phyloP scores from a whole-genome alignment of 2,329 filamentous ascomycete genomes.

The Nigrospora osmanthi region DNA sequence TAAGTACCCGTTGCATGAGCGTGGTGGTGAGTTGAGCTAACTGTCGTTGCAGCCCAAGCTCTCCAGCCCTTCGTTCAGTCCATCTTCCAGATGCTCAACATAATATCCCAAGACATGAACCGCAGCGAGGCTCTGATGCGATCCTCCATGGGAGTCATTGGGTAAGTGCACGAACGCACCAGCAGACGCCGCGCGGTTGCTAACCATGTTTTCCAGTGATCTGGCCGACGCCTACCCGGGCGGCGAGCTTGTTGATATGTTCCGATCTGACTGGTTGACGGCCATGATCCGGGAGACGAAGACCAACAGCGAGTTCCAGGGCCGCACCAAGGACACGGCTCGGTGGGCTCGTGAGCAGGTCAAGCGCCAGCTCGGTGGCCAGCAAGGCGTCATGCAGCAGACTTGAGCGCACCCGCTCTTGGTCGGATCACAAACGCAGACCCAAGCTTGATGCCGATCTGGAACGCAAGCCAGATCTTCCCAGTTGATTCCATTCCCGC shows the following conservation, averaged over 20 bases:
- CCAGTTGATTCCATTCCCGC: no score
- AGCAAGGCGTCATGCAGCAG: constrained; percentile 42
- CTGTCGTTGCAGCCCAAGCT: constrained; percentile 45
- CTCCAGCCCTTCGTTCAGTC: constrained; percentile 73
- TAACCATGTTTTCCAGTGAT: constrained; percentile 43
- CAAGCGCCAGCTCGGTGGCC: constrained; percentile 71
- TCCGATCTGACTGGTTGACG: constrained; percentile 87
- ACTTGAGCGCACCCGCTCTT: constrained; percentile 24
- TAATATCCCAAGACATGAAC: constrained; percentile 74
- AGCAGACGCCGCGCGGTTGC: no score
- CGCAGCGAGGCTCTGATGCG: constrained; percentile 87
- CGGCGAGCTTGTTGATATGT: constrained; percentile 75
- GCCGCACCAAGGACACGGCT: constrained; percentile 85
- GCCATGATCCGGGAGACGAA: constrained; percentile 87
- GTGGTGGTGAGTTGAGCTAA: no score
- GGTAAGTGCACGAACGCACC: constrained; percentile 46
- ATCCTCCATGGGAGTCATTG: constrained; percentile 95
- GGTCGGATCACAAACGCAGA: no score
- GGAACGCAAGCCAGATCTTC: no score
- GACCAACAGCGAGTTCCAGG: constrained; percentile 76
- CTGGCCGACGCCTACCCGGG: constrained; percentile 89
- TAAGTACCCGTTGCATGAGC: constrained; percentile 29
- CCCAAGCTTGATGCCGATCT: no score
- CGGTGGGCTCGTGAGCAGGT: constrained; percentile 97
- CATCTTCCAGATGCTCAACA: constrained; percentile 81